Base-by-base conservation (phyloP, 331 rosid genomes). In the Cydonia oblonga region DNA sequence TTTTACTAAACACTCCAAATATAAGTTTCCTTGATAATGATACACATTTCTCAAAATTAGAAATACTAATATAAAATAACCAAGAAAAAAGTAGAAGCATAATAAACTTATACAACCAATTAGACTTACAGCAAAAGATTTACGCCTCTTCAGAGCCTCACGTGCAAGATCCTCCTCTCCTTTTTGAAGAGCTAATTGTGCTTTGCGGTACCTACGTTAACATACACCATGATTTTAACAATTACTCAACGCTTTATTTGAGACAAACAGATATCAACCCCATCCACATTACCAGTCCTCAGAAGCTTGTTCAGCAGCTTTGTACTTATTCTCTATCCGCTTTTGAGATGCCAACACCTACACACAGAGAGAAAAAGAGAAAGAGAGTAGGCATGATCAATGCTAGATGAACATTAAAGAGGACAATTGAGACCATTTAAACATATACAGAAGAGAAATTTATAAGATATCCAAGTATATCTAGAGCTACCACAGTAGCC, bases 131-230 rank as follows among this genome's bases (percentile, higher is more conserved):
- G 96, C 96, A 85, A 81, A 90, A 65, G 98, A 90, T 86, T 93
- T 93, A 56, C 97, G 92, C 86, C 97, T 88, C 77, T 87, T 93
- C 60, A 93, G 78, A 67, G 98, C 98, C 87, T 93, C 98, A 32
- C 98, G 98, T 70, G 98, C 97, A 78, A 93, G 97, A 78, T 87
- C 92, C 78, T 93, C 98, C 26, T 93, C 89, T 64, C 97, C 98
- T 79, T 93, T 93, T 81, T 82, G 85, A 73, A 93, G 92, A 66
- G 98, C 98, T 71, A 93, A 86, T 72, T 93, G 98, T 46, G 98
- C 98, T 74, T 86, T 93, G 16, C 91, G 83, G 63, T 90, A 93
- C 98, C 98, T 90, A 82, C 4, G 63, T 73, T 75, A 75, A 77
- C 68, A 65, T 32, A 63, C 64, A 32, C 62, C 75, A 49, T 64